Evolutionary conservation across 2,329 filamentous ascomycete species (phyloP), one percentile per base, ranked within the genome.

Genomic region (Ascochyta rabiei): DNA sequence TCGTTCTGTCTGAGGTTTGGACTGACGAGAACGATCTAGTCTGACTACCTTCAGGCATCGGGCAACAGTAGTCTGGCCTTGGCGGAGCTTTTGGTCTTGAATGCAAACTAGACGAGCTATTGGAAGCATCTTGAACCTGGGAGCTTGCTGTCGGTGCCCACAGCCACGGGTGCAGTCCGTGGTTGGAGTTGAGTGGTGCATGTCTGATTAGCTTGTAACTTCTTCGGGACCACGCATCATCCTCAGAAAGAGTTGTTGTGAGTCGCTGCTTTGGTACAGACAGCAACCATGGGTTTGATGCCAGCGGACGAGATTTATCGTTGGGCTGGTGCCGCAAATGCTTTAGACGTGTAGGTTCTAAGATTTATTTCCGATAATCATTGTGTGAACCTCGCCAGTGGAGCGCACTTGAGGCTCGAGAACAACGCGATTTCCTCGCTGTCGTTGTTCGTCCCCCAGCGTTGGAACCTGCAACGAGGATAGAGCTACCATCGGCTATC

Each of bases 401-500:
- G 35, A 13, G 28, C 21, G 24, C 42, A 31, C 16, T 13, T 35
- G 9, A 15, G n/a, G n/a, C 1, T 48, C 6, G 28, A 16, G 9
- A 26, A 26, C 8, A 21, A 6, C 8, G 4, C 13, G 23, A 18
- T 26, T 31, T n/a, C 1, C 21, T 19, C 10, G 18, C 4, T 31
- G 10, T n/a, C 18, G 10, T 15, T 12, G 2, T 13, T 30, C 15
- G 41, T 16, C 9, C 34, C 28, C 2, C 6, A 6, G 12, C 28
- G 28, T 28, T 35, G 19, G 15, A 50, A 46, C 12, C 28, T 41
- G 24, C 50, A 55, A 23, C 46, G 52, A 28, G 52, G 52, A 42
- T n/a, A 41, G 42, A 42, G 42, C 30, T 38, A 55, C 37, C 52
- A 37, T 43, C 46, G 41, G 30, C 28, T 21, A 13, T 55, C 52